These are phyloP conservation scores for Euptelea pleiosperma DNA, from an alignment of 164 flowering plant genomes.

Conservation along the genomic window DNA sequence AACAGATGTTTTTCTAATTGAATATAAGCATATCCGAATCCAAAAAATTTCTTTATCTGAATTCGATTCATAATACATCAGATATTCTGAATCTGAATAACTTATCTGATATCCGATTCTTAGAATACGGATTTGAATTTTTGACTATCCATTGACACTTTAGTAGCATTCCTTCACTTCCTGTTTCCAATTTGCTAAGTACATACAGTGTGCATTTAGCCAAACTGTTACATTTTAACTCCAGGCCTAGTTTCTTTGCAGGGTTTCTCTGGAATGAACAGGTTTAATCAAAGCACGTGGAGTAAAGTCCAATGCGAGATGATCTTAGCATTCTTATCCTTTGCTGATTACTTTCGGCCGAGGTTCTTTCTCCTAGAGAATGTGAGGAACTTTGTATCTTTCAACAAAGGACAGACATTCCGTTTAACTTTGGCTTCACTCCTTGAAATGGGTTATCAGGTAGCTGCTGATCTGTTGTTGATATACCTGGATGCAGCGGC, in stretches of 20 bases:
- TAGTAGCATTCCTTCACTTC: too few relatives aligned
- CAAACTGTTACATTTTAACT: neutral
- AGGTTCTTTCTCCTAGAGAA: constrained; percentile 75
- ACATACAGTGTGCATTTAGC: too few relatives aligned
- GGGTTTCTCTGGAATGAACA: constrained; percentile 95
- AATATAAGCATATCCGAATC: too few relatives aligned
- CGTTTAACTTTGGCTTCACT: constrained; percentile 84
- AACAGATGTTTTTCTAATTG: too few relatives aligned
- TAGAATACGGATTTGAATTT: too few relatives aligned
- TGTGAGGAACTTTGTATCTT: constrained; percentile 81
- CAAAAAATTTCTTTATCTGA: too few relatives aligned
- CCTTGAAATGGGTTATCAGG: constrained; percentile 99
- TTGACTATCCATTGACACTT: too few relatives aligned
- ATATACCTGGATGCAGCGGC: neutral
- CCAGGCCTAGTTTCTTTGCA: constrained; percentile 23
- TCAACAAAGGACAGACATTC: constrained; percentile 95
- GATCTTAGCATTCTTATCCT: constrained; percentile 83
- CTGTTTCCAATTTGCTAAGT: too few relatives aligned
- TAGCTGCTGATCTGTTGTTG: constrained; percentile 16
- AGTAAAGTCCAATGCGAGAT: constrained; percentile 91
- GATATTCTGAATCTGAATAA: too few relatives aligned
- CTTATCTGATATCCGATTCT: too few relatives aligned
- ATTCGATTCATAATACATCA: too few relatives aligned
- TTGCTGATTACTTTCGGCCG: constrained; percentile 79
- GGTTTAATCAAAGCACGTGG: constrained; percentile 83